These are phyloP conservation scores for Trapa bicornis DNA, from an alignment of 345 rosid genomes.

Conservation along the genomic window DNA sequence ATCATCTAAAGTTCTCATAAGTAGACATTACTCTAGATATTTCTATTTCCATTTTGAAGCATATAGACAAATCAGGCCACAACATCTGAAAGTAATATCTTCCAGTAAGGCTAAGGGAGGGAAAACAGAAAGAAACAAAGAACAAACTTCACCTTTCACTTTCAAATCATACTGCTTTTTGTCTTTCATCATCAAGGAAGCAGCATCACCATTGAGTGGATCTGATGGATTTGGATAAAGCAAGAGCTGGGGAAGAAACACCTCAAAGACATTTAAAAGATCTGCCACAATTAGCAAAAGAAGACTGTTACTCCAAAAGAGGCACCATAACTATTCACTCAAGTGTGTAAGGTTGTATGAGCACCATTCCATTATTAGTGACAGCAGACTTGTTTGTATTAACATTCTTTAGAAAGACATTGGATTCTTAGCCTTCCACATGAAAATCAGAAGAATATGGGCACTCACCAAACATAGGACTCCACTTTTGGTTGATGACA, in stretches of 20 bases:
- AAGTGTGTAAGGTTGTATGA: background rate
- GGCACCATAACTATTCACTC: background rate
- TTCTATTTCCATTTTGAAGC: background rate
- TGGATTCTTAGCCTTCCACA: background rate
- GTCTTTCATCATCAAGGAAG: constrained; percentile 64
- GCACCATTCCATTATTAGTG: too few species aligned
- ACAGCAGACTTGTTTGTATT: background rate
- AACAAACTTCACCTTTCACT: constrained; percentile 42
- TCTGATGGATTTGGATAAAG: constrained; percentile 66
- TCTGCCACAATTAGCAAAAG: constrained; percentile 22
- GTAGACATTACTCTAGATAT: background rate
- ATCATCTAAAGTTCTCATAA: background rate
- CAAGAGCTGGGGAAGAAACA: constrained; percentile 57
- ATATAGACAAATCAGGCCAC: background rate
- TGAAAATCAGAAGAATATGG: background rate
- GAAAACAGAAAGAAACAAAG: background rate
- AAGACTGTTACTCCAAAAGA: constrained; percentile 3
- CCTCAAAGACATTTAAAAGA: constrained; percentile 60
- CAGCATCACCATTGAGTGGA: constrained; percentile 62
- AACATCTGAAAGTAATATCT: background rate
- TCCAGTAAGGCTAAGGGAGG: background rate
- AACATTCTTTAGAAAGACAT: background rate
- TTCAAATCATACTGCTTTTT: constrained; percentile 46
- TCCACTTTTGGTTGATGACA: constrained; percentile 70
- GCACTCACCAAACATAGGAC: constrained; percentile 59